These are phyloP conservation scores for Lagenaria siceraria DNA, from an alignment of 306 rosid genomes.

Conservation along the genomic window DNA sequence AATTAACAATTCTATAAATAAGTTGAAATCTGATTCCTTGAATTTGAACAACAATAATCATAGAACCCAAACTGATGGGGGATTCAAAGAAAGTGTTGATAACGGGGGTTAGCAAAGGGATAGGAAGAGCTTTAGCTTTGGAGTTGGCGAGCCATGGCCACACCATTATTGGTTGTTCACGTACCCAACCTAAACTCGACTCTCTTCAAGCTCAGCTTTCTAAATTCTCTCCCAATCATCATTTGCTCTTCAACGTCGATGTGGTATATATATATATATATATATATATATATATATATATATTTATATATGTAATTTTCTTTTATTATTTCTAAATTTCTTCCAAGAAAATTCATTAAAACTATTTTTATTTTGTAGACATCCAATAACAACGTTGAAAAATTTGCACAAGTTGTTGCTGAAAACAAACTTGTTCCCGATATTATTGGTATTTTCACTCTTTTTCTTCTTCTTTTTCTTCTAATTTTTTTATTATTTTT, in stretches of 20 bases:
- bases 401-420: constrained; percentile 33
- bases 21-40: too few species aligned
- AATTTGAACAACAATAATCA: too few species aligned
- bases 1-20: too few species aligned
- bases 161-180: constrained; percentile 62
- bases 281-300: too few species aligned
- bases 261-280: constrained; percentile 34
- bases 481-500: too few species aligned
- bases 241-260: constrained; percentile 40
- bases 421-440: constrained; percentile 50
- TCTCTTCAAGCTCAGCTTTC: constrained; percentile 38
- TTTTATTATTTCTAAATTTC: too few species aligned
- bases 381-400: constrained; percentile 39
- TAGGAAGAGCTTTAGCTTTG: constrained; percentile 63
- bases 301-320: too few species aligned
- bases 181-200: constrained; percentile 44
- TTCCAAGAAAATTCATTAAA: too few species aligned
- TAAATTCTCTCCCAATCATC: constrained; percentile 14
- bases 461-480: too few species aligned
- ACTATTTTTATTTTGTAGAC: constrained; percentile 14
- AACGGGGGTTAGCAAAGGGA: constrained; percentile 67
- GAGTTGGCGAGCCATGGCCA: constrained; percentile 61
- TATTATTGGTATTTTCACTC: constrained; percentile 28
- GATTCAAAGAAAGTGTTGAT: constrained; percentile 28
- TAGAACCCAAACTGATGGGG: too few species aligned